Percentiles rank a stretch among this genome's conserved stretches.
phyloP scores from a whole-genome alignment of 805 yeast genomes.

The Groenewaldozyma tartarivorans region DNA sequence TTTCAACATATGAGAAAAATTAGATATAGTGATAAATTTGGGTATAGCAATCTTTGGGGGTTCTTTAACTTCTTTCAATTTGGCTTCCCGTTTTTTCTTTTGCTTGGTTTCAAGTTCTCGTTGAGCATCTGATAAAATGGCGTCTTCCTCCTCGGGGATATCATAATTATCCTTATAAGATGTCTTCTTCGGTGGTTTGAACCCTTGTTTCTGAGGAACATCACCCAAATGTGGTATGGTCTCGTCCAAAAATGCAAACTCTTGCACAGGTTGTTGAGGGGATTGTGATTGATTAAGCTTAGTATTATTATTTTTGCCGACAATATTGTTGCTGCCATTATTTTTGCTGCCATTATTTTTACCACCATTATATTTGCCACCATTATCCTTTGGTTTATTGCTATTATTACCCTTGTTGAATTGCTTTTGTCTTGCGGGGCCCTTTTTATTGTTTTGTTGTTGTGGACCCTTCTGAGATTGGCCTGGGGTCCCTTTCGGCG shows the following conservation, averaged over 20 bases:
- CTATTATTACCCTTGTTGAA: not conserved
- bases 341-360: not conserved
- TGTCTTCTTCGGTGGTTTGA: not conserved
- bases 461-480: not conserved
- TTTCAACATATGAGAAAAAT: constrained; percentile 62
- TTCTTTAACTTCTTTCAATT: not conserved
- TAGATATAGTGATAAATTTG: constrained; percentile 66
- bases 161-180: not conserved
- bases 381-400: too few species aligned
- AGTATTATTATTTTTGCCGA: not conserved
- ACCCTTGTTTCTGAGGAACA: not conserved
- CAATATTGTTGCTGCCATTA: constrained; percentile 1
- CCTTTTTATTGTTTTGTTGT: not conserved
- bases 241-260: not conserved
- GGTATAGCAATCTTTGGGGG: constrained; percentile 42
- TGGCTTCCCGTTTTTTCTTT: not conserved
- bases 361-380: not conserved
- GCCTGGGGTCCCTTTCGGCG: not conserved
- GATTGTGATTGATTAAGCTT: not conserved
- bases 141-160: not conserved
- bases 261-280: not conserved
- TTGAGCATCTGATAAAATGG: too few species aligned
- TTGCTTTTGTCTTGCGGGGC: not conserved
- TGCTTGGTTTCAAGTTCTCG: not conserved
- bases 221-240: not conserved